Conservation (phyloP, 1,284 basidiomycete genomes). For the Ceratorhiza oryzae-sativae region DNA sequence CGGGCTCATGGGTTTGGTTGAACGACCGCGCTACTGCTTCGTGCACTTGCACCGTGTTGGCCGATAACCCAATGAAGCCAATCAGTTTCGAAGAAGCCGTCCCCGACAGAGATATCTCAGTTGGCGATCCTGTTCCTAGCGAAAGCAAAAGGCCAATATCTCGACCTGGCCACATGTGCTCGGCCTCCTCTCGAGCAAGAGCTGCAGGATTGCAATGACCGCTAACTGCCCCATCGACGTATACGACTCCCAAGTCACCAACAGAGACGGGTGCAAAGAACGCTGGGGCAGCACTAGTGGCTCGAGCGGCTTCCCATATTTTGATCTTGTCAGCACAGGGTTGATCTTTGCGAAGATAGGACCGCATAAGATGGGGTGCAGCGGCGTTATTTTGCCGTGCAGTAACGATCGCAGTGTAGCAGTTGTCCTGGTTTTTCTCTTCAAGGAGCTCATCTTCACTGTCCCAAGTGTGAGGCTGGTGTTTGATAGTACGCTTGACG, state of each 20-base stretch:
- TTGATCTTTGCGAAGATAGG: constrained; percentile 16
- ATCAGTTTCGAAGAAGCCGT: not conserved
- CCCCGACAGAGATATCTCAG: constrained; percentile 5
- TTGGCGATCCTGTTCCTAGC: constrained; percentile 17
- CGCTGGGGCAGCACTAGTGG: constrained; percentile 18
- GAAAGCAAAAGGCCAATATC: constrained; percentile 22
- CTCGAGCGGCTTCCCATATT: constrained; percentile 34
- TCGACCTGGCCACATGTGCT: constrained; percentile 13
- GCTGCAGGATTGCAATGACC: constrained; percentile 15
- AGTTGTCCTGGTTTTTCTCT: not conserved
- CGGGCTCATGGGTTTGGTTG: not conserved
- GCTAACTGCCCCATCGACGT: constrained; percentile 24
- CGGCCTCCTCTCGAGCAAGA: constrained; percentile 16
- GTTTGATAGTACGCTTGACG: constrained; percentile 19
- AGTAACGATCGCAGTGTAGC: constrained; percentile 23
- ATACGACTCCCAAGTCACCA: not conserved
- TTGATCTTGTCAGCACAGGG: constrained; percentile 6
- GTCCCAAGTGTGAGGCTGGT: not conserved
- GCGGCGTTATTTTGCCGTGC: constrained; percentile 9
- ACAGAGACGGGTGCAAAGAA: constrained; percentile 12
- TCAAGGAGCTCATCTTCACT: constrained; percentile 8
- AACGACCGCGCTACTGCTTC: not conserved
- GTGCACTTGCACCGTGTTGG: constrained; percentile 21
- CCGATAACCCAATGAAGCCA: constrained; percentile 11
- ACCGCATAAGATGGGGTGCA: constrained; percentile 14